Percentiles rank a stretch among this genome's conserved stretches.
These are phyloP conservation scores for Xylaria sp. DNA, from an alignment of 2,329 filamentous ascomycete species.

Conservation along the genomic window DNA sequence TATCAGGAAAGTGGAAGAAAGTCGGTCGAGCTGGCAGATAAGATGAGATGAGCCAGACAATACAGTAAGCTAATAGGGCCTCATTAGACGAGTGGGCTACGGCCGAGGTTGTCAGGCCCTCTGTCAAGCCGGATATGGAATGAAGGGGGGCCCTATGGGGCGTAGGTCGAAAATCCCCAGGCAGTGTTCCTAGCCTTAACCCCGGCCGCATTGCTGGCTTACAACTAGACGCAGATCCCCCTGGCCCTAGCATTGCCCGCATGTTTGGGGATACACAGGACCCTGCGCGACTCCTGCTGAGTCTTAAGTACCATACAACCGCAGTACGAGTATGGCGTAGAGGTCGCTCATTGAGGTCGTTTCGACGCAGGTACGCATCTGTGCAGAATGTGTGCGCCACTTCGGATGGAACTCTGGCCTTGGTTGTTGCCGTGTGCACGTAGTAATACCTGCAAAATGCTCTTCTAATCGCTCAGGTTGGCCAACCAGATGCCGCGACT, in stretches of 20 bases:
- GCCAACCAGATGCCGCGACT: background rate
- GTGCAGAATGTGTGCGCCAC: background rate
- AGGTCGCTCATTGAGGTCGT: slow-evolving; percentile 22
- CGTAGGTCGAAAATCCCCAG: background rate
- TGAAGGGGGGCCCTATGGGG: slow-evolving; percentile 14
- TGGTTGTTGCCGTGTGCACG: background rate
- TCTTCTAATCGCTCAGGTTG: background rate
- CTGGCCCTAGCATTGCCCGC: slow-evolving; percentile 26
- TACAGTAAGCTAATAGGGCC: background rate
- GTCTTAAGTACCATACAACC: too few relatives aligned
- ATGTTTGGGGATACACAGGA: slow-evolving; percentile 13
- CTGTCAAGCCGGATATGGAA: slow-evolving; percentile 13
- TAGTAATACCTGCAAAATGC: background rate
- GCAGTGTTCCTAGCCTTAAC: slow-evolving; percentile 15
- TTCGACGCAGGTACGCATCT: slow-evolving; percentile 31
- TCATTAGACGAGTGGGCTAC: slow-evolving; percentile 4
- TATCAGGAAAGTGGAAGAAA: background rate
- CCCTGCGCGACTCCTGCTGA: slow-evolving; percentile 10
- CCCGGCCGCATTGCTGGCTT: slow-evolving; percentile 7
- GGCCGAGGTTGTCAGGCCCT: slow-evolving; percentile 15
- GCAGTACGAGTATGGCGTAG: too few relatives aligned
- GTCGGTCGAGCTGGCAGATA: background rate
- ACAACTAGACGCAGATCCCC: slow-evolving; percentile 27
- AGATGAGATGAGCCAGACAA: background rate
- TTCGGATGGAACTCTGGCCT: slow-evolving; percentile 1